A percentile compares a stretch with the other conserved stretches of the same genome.
phyloP scores from a whole-genome alignment of 83 land plant genomes.

The Diphasiastrum complanatum region DNA sequence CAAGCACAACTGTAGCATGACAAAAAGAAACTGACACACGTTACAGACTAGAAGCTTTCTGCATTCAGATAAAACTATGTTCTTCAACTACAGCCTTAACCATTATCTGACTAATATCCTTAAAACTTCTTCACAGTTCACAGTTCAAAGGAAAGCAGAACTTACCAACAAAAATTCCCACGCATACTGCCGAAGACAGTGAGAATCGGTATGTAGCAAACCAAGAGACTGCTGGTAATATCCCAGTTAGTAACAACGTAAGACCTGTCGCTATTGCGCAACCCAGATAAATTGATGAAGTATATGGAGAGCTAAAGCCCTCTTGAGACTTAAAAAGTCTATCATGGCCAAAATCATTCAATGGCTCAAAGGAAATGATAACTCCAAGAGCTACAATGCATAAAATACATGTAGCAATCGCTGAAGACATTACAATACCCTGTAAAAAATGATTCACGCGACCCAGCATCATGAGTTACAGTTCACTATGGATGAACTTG shows the following conservation, averaged over 20 bases:
- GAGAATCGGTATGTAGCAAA: conserved; percentile 96
- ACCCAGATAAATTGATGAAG: conserved; percentile 80
- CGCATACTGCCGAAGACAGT: conserved; percentile 82
- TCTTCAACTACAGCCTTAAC: too few species aligned
- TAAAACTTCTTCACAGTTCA: too few species aligned
- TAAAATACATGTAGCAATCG: conserved; percentile 47
- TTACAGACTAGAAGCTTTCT: background rate
- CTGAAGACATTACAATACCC: conserved; percentile 54
- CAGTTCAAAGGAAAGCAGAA: too few species aligned
- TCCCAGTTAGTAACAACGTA: conserved; percentile 70
- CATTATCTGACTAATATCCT: too few species aligned
- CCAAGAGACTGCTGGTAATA: conserved; percentile 89
- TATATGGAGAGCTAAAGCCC: conserved; percentile 65
- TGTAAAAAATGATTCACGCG: conserved; percentile 26
- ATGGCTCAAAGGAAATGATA: conserved; percentile 79
- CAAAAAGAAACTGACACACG: background rate
- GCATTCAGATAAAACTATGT: background rate
- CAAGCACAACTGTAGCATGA: conserved; percentile 61
- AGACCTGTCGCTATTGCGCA: conserved; percentile 86
- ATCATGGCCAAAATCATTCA: conserved; percentile 62
- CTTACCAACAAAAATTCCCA: conserved; percentile 74
- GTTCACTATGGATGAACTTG: too few species aligned
- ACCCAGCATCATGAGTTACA: background rate
- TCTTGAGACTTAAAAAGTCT: conserved; percentile 47
- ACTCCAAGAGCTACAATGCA: conserved; percentile 70